Conservation (phyloP, 495 filamentous ascomycete genomes). For the Corynascus novoguineensis region DNA sequence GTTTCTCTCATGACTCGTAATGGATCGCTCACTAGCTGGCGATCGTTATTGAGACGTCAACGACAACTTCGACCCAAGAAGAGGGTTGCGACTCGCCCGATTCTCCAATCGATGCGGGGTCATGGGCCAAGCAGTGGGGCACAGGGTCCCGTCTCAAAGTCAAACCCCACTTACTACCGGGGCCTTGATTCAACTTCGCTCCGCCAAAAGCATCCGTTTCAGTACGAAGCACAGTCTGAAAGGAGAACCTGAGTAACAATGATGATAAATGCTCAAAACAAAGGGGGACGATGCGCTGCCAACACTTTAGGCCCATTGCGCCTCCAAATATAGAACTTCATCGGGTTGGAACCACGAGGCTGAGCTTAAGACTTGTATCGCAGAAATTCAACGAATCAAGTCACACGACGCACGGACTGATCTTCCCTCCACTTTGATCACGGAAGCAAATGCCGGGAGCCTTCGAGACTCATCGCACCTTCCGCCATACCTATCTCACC, state of each 20-base stretch:
- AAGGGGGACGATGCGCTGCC: too few relatives aligned
- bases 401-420: slow-evolving; percentile 1
- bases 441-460: not conserved
- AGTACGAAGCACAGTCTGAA: too few relatives aligned
- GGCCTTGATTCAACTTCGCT: not conserved
- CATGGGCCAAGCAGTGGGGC: not conserved
- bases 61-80: not conserved
- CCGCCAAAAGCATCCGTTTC: too few relatives aligned
- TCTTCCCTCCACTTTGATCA: not conserved
- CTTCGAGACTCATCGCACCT: not conserved
- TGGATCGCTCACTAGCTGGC: not conserved
- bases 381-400: too few relatives aligned
- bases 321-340: too few relatives aligned
- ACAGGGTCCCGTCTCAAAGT: not conserved
- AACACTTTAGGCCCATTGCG: too few relatives aligned
- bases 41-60: not conserved
- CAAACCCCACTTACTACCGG: not conserved
- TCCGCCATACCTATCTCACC: not conserved
- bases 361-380: too few relatives aligned
- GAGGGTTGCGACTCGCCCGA: not conserved
- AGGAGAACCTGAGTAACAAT: too few relatives aligned
- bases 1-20: too few relatives aligned
- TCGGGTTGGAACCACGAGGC: too few relatives aligned
- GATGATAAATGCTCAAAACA: too few relatives aligned
- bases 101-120: not conserved